Evolutionary conservation across 768 basidiomycete species (phyloP), one percentile per base, ranked within the genome.

Genomic region (Serendipita sp.): DNA sequence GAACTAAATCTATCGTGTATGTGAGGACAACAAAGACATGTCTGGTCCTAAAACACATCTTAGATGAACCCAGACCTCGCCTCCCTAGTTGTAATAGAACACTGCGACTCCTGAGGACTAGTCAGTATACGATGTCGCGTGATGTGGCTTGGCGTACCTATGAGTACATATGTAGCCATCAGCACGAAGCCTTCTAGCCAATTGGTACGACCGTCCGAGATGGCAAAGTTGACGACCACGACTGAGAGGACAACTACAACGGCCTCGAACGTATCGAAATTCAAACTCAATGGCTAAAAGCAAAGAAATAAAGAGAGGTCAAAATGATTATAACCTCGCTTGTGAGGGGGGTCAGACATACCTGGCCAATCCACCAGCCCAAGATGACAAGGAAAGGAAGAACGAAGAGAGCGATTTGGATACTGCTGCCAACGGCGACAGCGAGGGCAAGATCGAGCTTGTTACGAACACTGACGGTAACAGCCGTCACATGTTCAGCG

Each of bases 311-410:
- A 23, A 23, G 23, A 23, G 23, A 23, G 23, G 23, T 23, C 23
- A 23, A 23, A 23, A 48, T 63, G 16, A 44, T 13, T 65, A 64
- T 72, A 10, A 65, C 85, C 86, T 81, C 93, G 89, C 71, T 91
- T 91, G 73, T 91, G 83, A 52, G 82, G 83, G 68, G 78, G 63
- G 63, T 66, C 54, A 66, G 45, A 18, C 35, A 18, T 13, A 15
- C 35, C 15, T 34, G 64, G 54, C 64, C 70, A 63, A 68, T 85
- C 78, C 83, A 80, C 93, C 93, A 97, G 30, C 91, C 91, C 66
- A 93, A 77, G 66, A 94, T 82, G 63, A 95, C 91, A 58, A 97
- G 78, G n/a, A 93, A 76, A 1, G 93, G 93, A 8, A 97, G 80
- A 48, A 92, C 89, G 67, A 92, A 88, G 1, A 86, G 78, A 0